Evolutionary conservation across 257 asterid species (phyloP).

Genomic region (Thymus mandschuricus): DNA sequence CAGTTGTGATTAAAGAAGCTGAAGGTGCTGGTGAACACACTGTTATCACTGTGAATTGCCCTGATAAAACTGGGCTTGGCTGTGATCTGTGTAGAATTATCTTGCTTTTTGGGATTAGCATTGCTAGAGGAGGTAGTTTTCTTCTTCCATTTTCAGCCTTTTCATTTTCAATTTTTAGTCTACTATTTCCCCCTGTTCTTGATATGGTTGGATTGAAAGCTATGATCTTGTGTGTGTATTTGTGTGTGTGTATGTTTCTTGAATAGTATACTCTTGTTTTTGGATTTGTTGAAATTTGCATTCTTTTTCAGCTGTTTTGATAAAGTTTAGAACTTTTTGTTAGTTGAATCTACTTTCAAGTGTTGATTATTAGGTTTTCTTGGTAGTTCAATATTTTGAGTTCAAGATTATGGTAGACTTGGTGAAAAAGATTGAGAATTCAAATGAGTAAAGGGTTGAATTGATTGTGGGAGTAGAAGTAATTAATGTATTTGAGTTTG

Average conservation of each 20-base stretch:
- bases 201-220: slow-evolving; percentile 11
- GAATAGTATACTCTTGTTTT: neutral
- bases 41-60: slow-evolving; percentile 70
- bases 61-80: slow-evolving; percentile 85
- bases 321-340: neutral
- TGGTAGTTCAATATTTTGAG: slow-evolving; percentile 7
- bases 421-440: slow-evolving; percentile 5
- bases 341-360: slow-evolving; percentile 9
- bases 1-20: slow-evolving; percentile 63
- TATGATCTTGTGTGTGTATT: slow-evolving; percentile 1
- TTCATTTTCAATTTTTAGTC: neutral
- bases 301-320: neutral
- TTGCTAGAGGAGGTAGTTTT: slow-evolving; percentile 65
- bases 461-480: neutral
- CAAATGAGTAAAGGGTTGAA: neutral
- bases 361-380: slow-evolving; percentile 24
- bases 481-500: neutral
- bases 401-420: neutral
- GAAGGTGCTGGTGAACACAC: slow-evolving; percentile 52
- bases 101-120: slow-evolving; percentile 68
- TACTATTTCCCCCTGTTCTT: neutral
- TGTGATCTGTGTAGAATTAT: slow-evolving; percentile 73
- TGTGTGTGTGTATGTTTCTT: neutral
- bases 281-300: neutral
- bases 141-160: neutral